Base-by-base conservation (phyloP, 2,329 filamentous ascomycete species). In the Exophiala spinifera region DNA sequence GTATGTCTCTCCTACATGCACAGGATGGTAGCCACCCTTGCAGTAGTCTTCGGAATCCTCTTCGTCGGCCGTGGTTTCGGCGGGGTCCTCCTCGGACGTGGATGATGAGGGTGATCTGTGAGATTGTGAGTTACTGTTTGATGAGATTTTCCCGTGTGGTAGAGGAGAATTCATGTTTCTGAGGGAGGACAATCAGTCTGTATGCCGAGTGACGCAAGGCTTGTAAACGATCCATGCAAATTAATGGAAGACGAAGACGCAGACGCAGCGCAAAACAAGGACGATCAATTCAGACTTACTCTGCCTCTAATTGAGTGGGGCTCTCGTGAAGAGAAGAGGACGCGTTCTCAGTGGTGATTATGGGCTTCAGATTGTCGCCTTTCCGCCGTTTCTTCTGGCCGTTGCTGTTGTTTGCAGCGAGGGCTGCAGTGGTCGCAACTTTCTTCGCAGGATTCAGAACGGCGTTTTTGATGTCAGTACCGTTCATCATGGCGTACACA, bases 31-130 rank as follows among this genome's bases (percentile, higher is more conserved):
- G 57, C 94, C 94, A 67, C 94, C 94, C 76, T 97, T 97, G 82
- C 92, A 96, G 78, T 99, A 99, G 74, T 99, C 94, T 74, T 97
- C 92, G 45, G 90, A 96, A 74, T 99, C 94, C 75, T 99, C 94
- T 76, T 99, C 94, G 70, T 97, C 94, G 68, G 91, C 92, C 36
- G 92, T 95, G 70, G 94, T 91, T 67, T 96, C 91, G 72, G 87
- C 84, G 40, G 62, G 60, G 64, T 83, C 81, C 70, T 96, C 91
- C 74, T 92, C 91, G 64, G 84, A 85, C 44, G 88, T 88, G 52
- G 85, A 83, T 49, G 88, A 88, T 49, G 87, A 87, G 56, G 89
- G 88, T 59, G 90, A 92, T 65, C 86, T 80, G 79, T 76, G 85
- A 74, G 83, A 79, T 76, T 77, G 76, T 72, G 76, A 74, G 59